Conservation (phyloP, 441 rosid genomes). For the Bocquillonia castaneifolia region DNA sequence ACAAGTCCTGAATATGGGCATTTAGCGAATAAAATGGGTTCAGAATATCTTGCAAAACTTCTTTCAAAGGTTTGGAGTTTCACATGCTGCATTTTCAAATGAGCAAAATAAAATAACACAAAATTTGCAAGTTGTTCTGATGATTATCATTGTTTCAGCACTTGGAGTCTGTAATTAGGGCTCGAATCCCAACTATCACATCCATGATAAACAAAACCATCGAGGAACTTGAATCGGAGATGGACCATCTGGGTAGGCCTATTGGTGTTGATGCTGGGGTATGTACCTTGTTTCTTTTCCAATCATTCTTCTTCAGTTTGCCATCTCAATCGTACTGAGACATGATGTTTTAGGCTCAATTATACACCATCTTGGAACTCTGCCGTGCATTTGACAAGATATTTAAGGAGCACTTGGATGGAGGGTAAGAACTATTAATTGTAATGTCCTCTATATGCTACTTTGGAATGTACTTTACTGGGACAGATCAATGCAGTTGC, state of each 20-base stretch:
- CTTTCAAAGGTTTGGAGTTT: slow-evolving; percentile 66
- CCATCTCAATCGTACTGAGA: slow-evolving; percentile 1
- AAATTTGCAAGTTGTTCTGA: slow-evolving; percentile 11
- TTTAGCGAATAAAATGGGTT: slow-evolving; percentile 90
- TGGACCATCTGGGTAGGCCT: slow-evolving; percentile 91
- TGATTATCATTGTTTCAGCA: slow-evolving; percentile 44
- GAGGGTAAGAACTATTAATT: slow-evolving; percentile 52
- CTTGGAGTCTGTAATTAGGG: slow-evolving; percentile 76
- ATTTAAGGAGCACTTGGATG: slow-evolving; percentile 92
- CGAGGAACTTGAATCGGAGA: slow-evolving; percentile 87
- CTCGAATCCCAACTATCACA: slow-evolving; percentile 86
- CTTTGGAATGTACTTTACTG: not conserved
- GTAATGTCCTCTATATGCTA: not conserved
- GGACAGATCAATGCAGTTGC: not conserved
- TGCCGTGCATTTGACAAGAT: slow-evolving; percentile 88
- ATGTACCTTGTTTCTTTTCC: slow-evolving; percentile 23
- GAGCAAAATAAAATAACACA: too few species aligned
- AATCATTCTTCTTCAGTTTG: slow-evolving; percentile 1
- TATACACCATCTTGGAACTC: slow-evolving; percentile 78
- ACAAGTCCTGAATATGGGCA: slow-evolving; percentile 95
- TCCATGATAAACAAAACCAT: slow-evolving; percentile 86
- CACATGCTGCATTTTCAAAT: not conserved
- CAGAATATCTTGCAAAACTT: slow-evolving; percentile 92
- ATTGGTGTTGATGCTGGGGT: slow-evolving; percentile 92
- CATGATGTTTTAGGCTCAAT: slow-evolving; percentile 54